Evolutionary conservation across 495 filamentous ascomycete species (phyloP).

Genomic region (Geoglossum glabrum): DNA sequence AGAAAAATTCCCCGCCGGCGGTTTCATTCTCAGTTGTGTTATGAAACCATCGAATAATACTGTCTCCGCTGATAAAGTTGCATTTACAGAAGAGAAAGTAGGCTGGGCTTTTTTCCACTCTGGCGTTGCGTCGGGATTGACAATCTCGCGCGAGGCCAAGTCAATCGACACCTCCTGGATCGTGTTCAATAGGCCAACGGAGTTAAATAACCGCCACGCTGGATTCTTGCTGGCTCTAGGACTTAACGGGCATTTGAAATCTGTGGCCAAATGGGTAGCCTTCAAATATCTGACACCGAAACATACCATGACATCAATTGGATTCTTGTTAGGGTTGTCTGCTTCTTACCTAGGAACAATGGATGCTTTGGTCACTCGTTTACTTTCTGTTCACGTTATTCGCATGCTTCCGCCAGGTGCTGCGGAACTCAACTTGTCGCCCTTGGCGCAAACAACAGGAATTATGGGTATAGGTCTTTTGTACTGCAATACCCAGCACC

Average conservation of each 20-base stretch:
- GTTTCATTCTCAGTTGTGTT: conserved; percentile 71
- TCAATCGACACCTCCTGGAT: conserved; percentile 98
- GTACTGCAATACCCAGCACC: conserved; percentile 89
- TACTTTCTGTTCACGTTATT: conserved; percentile 93
- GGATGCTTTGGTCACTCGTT: conserved; percentile 83
- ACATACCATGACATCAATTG: conserved; percentile 96
- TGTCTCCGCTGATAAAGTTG: conserved; percentile 61
- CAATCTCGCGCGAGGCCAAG: conserved; percentile 72
- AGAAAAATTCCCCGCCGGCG: conserved; percentile 67
- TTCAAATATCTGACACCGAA: conserved; percentile 98
- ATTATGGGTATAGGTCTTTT: conserved; percentile 94
- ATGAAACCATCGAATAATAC: conserved; percentile 84
- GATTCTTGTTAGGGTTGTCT: conserved; percentile 74
- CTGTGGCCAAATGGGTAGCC: conserved; percentile 88
- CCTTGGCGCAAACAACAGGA: conserved; percentile 86
- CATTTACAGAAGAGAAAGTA: conserved; percentile 84
- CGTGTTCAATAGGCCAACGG: conserved; percentile 85
- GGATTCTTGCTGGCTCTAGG: conserved; percentile 82
- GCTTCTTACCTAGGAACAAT: conserved; percentile 90
- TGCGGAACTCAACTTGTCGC: conserved; percentile 82
- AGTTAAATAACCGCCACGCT: conserved; percentile 82
- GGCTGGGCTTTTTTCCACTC: conserved; percentile 98
- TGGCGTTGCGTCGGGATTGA: conserved; percentile 74
- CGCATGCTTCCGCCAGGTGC: conserved; percentile 79
- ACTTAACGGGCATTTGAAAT: conserved; percentile 87